A percentile compares a stretch with the other conserved stretches of the same genome.
Evolutionary conservation across 225 moss, liverwort and hornwort genomes (phyloP).

Genomic region (Bryum argenteum): DNA sequence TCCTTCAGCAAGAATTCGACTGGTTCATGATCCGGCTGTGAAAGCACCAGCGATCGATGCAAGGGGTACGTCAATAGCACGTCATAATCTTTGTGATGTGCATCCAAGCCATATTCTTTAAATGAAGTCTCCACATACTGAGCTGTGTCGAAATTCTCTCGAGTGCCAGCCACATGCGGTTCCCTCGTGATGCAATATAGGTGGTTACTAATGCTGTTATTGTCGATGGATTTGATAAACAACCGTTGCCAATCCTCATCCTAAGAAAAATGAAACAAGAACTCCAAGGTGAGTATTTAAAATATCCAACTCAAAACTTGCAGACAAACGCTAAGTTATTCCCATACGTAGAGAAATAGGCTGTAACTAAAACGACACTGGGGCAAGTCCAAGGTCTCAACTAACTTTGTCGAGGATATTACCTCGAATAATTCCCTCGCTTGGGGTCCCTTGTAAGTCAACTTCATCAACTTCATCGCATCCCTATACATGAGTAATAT

Average conservation of each 20-base stretch:
- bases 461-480: neutral
- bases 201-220: slow-evolving; percentile 62
- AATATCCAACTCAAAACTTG: slow-evolving; percentile 18
- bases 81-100: slow-evolving; percentile 74
- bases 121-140: slow-evolving; percentile 71
- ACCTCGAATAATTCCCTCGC: no score
- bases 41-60: slow-evolving; percentile 63
- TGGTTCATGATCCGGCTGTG: slow-evolving; percentile 38
- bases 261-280: slow-evolving; percentile 30
- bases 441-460: neutral
- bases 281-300: slow-evolving; percentile 17
- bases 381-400: slow-evolving; percentile 4
- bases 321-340: slow-evolving; percentile 9
- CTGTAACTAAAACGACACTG: neutral
- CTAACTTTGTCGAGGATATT: neutral
- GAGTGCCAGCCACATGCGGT: slow-evolving; percentile 83
- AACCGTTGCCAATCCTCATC: slow-evolving; percentile 50
- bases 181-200: slow-evolving; percentile 67
- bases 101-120: slow-evolving; percentile 60
- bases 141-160: slow-evolving; percentile 71
- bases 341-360: neutral
- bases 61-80: slow-evolving; percentile 77
- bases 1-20: slow-evolving; percentile 53
- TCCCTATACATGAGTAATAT: neutral
- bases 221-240: slow-evolving; percentile 60